Base-by-base conservation (phyloP, 2,329 filamentous ascomycete species). In the Trichoderma lentiforme region DNA sequence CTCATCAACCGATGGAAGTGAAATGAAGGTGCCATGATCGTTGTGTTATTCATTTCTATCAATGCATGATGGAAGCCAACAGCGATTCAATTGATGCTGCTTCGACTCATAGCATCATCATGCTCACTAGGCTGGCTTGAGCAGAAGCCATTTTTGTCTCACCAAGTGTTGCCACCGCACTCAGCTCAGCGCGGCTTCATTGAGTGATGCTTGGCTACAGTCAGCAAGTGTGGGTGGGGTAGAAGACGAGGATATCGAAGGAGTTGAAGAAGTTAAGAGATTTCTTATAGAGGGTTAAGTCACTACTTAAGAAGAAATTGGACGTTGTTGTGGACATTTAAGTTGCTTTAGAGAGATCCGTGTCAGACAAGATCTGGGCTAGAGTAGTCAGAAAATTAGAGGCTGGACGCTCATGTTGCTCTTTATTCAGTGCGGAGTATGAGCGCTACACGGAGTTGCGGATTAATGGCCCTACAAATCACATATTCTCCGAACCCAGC, bases 121-220 rank as follows among this genome's bases (percentile, higher is more conserved):
- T 43, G 18, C 15, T 43, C 7, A 2, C 39, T 0, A 43, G 15
- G 39, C 1, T 43, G 15, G 7, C 43, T 51, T 51, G n/a, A 21
- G 43, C 9, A 51, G 43, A 51, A 21, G n/a, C 0, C 18, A 51
- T 51, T 21, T 11, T 11, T 21, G 8, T 21, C 43, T n/a, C 43
- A 21, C 5, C 18, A 1, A 21, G n/a, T 21, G 2, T 51, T 21
- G 9, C 0, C 43, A 12, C 43, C 12, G 6, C 18, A 21, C 9
- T 0, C 3, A 51, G n/a, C n/a, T 12, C 9, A 12, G n/a, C 0
- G 1, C 9, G 8, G n/a, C 6, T 21, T 3, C n/a, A 6, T 51
- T 51, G 0, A 12, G 43, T 51, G 6, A 6, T 12, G 18, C 43
- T 51, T 51, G 9, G 43, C 3, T 5, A 51, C 8, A 21, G n/a